Evolutionary conservation across 352 stramenopile species (phyloP), one percentile per base, ranked within the genome.

Genomic region (Ophiocytium majus): DNA sequence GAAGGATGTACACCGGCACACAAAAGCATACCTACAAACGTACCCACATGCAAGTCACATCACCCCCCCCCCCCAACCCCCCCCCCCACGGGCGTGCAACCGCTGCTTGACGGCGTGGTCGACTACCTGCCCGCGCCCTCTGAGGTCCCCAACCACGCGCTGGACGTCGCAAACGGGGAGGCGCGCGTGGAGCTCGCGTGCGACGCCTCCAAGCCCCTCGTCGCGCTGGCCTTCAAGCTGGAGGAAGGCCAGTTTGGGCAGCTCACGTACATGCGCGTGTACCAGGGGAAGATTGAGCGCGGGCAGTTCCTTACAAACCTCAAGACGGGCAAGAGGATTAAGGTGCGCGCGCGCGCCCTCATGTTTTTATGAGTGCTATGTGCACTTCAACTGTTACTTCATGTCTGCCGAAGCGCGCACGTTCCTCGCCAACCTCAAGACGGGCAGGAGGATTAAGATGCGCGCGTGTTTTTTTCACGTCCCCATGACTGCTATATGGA

Each of bases 141-240:
- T 34, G 97, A 99, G 90, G 93, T 98, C 83, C 79, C 94, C 23
- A 99, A 99, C 90, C 97, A 92, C 90, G 97, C 97, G 36, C 89
- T 99, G 36, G 96, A 99, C 90, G 91, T 95, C 86, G 92, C 89
- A 43, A 95, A 98, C 0, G 90, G 95, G 76, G 96, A 99, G 90
- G 92, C 94, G 84, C 78, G 83, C n/a, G 92, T 96, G 33, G 76
- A 90, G 0, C 93, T 99, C 50, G 91, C 93, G 63, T 96, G 94
- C 89, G 91, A 92, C 32, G 92, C 93, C 0, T 91, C 95, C 1
- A 93, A 95, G 87, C 95, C 96, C 76, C 90, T 99, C 43, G 90
- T 99, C 32, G 97, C 97, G 31, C 92, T 99, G 28, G 97, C 97
- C 33, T 99, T 99, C 92, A 99, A 99, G 92, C 91, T 99, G 43